A percentile compares a stretch with the other conserved stretches of the same genome.
Evolutionary conservation across 1,139 yeast species (phyloP).

Genomic region (Hemisphaericaspora subhashii): DNA sequence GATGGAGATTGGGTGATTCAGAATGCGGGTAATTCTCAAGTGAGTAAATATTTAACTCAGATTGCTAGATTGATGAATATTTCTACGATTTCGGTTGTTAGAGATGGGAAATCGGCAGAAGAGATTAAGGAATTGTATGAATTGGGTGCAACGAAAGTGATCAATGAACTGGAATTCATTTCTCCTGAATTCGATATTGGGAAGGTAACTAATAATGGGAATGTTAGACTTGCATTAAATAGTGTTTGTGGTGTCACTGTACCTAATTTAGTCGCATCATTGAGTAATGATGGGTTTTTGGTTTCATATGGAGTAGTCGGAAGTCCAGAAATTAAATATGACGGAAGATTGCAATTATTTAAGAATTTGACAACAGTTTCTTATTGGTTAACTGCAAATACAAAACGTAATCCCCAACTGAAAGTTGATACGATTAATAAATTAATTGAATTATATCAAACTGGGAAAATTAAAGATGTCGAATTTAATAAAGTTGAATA

Average conservation of each 20-base stretch:
- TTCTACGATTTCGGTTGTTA: conserved; percentile 30
- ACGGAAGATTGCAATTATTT: conserved; percentile 44
- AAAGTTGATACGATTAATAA: conserved; percentile 58
- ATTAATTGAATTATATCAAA: conserved; percentile 59
- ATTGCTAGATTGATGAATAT: conserved; percentile 25
- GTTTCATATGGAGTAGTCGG: conserved; percentile 30
- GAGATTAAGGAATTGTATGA: conserved; percentile 22
- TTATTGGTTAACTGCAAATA: conserved; percentile 83
- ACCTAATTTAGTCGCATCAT: conserved; percentile 22
- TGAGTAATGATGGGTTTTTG: conserved; percentile 26
- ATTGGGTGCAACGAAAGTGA: conserved; percentile 34
- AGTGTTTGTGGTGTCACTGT: conserved; percentile 32
- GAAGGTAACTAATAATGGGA: conserved; percentile 45
- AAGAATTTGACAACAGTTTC: conserved; percentile 78
- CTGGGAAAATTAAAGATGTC: conserved; percentile 56
- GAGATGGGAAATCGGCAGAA: conserved; percentile 30
- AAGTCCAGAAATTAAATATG: conserved; percentile 50
- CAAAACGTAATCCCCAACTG: conserved; percentile 56
- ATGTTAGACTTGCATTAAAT: conserved; percentile 34
- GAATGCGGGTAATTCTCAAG: conserved; percentile 39
- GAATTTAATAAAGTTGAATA: conserved; percentile 41
- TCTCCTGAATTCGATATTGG: conserved; percentile 49
- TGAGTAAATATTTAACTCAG: conserved; percentile 31
- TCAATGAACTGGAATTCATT: conserved; percentile 50
- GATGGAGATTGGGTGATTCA: conserved; percentile 34